phyloP scores from a whole-genome alignment of 306 rosid genomes.

The Luffa acutangula region DNA sequence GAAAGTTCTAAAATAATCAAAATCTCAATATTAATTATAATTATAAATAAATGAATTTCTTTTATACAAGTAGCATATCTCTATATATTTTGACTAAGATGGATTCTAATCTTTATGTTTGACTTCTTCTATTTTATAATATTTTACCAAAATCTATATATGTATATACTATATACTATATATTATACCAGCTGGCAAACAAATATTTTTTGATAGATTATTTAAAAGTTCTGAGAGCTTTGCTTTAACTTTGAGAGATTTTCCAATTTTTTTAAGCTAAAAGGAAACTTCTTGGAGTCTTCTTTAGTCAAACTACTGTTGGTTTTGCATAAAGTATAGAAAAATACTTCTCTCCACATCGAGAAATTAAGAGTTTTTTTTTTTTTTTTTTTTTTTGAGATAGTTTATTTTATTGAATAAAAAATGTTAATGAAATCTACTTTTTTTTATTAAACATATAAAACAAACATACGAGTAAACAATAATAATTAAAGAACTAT shows the following conservation, averaged over 20 bases:
- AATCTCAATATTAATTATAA: too few relatives aligned
- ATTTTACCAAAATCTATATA: not conserved
- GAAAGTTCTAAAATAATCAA: too few relatives aligned
- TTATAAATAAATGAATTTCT: not conserved
- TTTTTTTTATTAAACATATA: not conserved
- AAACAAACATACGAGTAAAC: not conserved
- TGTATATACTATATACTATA: not conserved
- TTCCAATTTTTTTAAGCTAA: not conserved
- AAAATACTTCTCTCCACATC: not conserved
- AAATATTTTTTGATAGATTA: not conserved
- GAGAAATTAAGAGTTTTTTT: not conserved
- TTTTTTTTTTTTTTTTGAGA: not conserved
- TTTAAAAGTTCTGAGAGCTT: not conserved
- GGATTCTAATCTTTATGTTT: not conserved
- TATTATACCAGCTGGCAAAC: not conserved
- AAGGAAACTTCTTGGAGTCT: not conserved
- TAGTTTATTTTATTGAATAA: not conserved
- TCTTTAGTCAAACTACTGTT: not conserved
- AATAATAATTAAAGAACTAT: not conserved
- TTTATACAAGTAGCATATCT: not conserved
- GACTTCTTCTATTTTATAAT: not conserved
- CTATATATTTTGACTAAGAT: not conserved
- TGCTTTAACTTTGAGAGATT: not conserved
- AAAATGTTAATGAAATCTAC: not conserved
- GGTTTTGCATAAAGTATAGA: not conserved